Base-by-base conservation (phyloP, 2,329 filamentous ascomycete species). In the Trichoderma breve region DNA sequence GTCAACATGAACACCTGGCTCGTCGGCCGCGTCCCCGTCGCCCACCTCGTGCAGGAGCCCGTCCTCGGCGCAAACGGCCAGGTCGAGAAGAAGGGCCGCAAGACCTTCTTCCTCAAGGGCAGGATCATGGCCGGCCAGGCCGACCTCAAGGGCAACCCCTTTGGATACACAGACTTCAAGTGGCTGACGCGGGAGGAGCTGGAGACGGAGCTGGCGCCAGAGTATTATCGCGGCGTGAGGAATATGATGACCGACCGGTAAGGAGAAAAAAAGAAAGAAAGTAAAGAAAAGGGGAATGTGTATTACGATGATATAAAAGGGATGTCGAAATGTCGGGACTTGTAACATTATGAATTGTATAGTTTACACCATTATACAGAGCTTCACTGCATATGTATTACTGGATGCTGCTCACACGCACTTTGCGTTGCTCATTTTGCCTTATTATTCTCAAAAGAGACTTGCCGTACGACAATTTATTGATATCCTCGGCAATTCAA, bases 1-100 rank as follows among this genome's bases (percentile, higher is more conserved):
- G 84, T 93, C 73, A 97, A 99, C 86, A 98, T 99, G 95, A 98
- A 98, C 85, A 98, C 94, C 70, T 99, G 96, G 95, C 89, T 98
- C 76, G 93, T 99, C 66, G 95, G 94, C 73, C 94, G 94, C 77
- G 92, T 92, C 72, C 96, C 96, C 12, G 88, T 98, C 72, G 95
- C 95, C 30, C 92, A 98, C 83, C 84, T 92, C 78, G 86, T 93
- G 75, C 84, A 84, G 73, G 84, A 89, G 74, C 86, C 86, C 76
- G 76, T 81, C 77, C 76, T 85, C 79, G 80, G 81, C 76, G 79
- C 82, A 76, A 83, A 86, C 78, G 80, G 81, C 60, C 78, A 80
- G 36, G 77, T 86, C 60, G 78, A 81, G 72, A 76, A 80, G 75
- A 83, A 86, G 71, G 94, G 93, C 69, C 88, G 92, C 78, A 98